Conservation (phyloP, 2,329 filamentous ascomycete species). For the Cadophora luteo-olivacea region DNA sequence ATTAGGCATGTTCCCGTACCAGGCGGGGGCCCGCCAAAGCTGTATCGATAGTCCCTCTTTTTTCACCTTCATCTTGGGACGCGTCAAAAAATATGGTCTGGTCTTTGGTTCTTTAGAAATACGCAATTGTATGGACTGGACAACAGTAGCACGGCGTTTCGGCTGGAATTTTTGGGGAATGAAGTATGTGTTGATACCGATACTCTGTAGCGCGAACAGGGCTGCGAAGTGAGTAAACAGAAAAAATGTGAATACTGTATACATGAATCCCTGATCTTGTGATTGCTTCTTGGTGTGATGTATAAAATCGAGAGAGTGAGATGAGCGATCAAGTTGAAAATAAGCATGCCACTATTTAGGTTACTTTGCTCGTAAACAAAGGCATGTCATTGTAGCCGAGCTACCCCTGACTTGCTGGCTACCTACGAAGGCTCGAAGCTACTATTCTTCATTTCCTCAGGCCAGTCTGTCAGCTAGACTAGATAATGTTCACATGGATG, state of each 20-base stretch:
- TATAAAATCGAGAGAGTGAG: too few species aligned
- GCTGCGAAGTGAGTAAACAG: background rate
- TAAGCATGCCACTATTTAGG: too few species aligned
- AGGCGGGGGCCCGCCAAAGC: background rate
- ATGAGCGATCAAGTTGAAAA: too few species aligned
- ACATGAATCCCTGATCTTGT: background rate
- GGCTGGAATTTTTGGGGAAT: background rate
- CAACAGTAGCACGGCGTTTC: conserved; percentile 14
- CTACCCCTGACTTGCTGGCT: too few species aligned
- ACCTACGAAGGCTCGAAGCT: too few species aligned
- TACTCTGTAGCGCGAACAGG: background rate
- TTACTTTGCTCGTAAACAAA: too few species aligned
- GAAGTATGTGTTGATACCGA: background rate
- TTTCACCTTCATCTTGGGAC: background rate
- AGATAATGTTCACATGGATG: too few species aligned
- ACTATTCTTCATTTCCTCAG: too few species aligned
- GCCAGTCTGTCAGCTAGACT: too few species aligned
- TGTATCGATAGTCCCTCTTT: conserved; percentile 6
- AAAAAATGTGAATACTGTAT: background rate
- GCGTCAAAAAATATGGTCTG: background rate
- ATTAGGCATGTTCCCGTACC: background rate
- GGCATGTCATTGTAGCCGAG: too few species aligned
- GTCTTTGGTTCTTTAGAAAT: background rate
- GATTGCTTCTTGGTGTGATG: background rate
- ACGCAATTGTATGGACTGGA: conserved; percentile 4